Conservation (phyloP, 495 filamentous ascomycete genomes). For the Aspergillus biplanus region DNA sequence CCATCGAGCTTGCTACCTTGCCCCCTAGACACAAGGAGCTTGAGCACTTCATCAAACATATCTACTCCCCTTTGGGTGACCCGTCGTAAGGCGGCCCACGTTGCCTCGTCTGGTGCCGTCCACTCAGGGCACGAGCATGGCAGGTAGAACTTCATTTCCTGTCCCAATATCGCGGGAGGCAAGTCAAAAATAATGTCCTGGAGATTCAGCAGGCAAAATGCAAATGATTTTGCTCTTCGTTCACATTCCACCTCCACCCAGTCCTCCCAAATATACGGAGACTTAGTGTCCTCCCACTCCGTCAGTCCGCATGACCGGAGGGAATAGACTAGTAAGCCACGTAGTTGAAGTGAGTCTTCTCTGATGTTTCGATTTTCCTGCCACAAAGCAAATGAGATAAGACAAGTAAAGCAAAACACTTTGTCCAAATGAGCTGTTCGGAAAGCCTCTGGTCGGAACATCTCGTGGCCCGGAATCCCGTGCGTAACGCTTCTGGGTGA, state of each 20-base stretch:
- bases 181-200: slow-evolving; percentile 20
- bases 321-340: neutral
- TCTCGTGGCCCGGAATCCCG: too few species aligned
- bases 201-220: slow-evolving; percentile 21
- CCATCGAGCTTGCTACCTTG: slow-evolving; percentile 25
- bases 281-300: neutral
- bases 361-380: neutral
- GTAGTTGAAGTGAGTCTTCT: neutral
- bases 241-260: slow-evolving; percentile 19
- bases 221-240: slow-evolving; percentile 18
- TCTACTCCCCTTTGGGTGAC: neutral
- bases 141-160: slow-evolving; percentile 18
- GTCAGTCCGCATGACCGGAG: neutral
- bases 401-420: neutral
- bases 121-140: slow-evolving; percentile 24
- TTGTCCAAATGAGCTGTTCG: neutral
- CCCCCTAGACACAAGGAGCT: neutral
- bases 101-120: slow-evolving; percentile 18
- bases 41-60: slow-evolving; percentile 1
- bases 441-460: neutral
- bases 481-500: neutral
- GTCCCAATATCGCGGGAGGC: slow-evolving; percentile 12
- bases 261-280: neutral
- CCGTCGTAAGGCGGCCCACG: slow-evolving; percentile 14
- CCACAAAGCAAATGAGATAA: neutral